A percentile compares a stretch with the other conserved stretches of the same genome.
Conservation (phyloP, 2,329 filamentous ascomycete genomes). For the Penicillium sp. region DNA sequence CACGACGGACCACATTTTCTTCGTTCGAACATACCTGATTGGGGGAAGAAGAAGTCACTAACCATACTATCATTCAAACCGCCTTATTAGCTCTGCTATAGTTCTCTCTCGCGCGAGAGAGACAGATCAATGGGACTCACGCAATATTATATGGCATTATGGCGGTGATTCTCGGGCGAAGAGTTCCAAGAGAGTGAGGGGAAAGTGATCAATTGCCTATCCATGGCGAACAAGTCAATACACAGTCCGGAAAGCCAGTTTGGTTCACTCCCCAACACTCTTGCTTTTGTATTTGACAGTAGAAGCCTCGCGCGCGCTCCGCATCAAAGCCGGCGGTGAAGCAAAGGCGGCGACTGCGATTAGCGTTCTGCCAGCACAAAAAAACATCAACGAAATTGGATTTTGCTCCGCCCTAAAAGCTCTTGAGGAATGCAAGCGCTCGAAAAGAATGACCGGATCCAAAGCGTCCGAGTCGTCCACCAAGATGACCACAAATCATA, state of each 20-base stretch:
- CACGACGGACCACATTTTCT: not conserved
- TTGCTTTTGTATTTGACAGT: not conserved
- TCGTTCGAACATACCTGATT: conserved; percentile 61
- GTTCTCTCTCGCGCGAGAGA: not conserved
- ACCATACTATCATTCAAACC: conserved; percentile 66
- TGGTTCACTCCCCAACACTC: not conserved
- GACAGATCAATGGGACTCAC: conserved; percentile 42
- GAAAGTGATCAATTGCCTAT: conserved; percentile 4
- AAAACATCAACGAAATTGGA: conserved; percentile 14
- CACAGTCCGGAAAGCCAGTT: not conserved
- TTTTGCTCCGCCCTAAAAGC: conserved; percentile 7
- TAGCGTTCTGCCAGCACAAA: conserved; percentile 25
- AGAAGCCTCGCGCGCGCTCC: not conserved
- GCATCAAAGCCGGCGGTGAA: not conserved
- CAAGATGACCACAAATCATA: conserved; percentile 19
- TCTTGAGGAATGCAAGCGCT: conserved; percentile 9
- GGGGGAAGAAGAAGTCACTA: conserved; percentile 98
- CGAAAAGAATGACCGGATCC: conserved; percentile 44
- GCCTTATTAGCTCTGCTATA: not conserved
- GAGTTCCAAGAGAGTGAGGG: conserved; percentile 8
- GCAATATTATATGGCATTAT: conserved; percentile 71
- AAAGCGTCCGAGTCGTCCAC: conserved; percentile 45
- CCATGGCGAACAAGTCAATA: conserved; percentile 21
- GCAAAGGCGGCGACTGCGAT: conserved; percentile 1
- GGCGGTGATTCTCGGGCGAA: conserved; percentile 23